These are phyloP conservation scores for Penicillium sp. DNA, from an alignment of 2,329 filamentous ascomycete genomes.

Conservation along the genomic window DNA sequence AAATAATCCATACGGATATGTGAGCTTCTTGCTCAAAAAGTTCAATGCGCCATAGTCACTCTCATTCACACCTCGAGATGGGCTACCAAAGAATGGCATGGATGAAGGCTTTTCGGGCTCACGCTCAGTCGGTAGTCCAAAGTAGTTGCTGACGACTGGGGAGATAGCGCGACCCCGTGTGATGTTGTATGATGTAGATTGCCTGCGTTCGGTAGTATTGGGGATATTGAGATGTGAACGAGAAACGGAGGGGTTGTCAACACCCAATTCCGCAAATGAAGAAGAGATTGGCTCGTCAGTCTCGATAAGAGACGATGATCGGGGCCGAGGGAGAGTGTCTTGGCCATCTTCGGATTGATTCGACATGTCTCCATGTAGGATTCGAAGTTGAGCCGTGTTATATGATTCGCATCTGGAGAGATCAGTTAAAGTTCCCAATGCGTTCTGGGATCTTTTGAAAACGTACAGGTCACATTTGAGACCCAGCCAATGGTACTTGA, in stretches of 20 bases:
- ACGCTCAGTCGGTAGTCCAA: slow-evolving; percentile 41
- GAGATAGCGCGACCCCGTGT: slow-evolving; percentile 43
- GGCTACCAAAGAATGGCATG: slow-evolving; percentile 29
- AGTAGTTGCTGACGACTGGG: slow-evolving; percentile 48
- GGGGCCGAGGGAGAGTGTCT: slow-evolving; percentile 17
- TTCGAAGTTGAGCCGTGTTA: slow-evolving; percentile 47
- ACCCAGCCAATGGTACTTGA: slow-evolving; percentile 91
- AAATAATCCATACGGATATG: slow-evolving; percentile 39
- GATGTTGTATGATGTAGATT: slow-evolving; percentile 36
- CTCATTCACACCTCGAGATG: slow-evolving; percentile 20
- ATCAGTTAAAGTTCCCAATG: slow-evolving; percentile 5
- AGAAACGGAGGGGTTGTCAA: slow-evolving; percentile 30
- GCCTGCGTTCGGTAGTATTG: slow-evolving; percentile 22
- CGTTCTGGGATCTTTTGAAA: not conserved
- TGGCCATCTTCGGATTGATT: slow-evolving; percentile 27
- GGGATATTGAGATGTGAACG: slow-evolving; percentile 25
- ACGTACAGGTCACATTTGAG: slow-evolving; percentile 72
- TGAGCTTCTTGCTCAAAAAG: slow-evolving; percentile 54
- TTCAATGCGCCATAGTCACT: slow-evolving; percentile 57
- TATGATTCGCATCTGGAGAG: slow-evolving; percentile 46
- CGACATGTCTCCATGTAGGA: slow-evolving; percentile 36
- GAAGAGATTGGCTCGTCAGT: slow-evolving; percentile 24
- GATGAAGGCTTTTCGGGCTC: slow-evolving; percentile 32
- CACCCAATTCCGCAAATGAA: slow-evolving; percentile 27
- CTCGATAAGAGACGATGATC: slow-evolving; percentile 31